These are phyloP conservation scores for Ambrosiella beaveri DNA, from an alignment of 2,329 filamentous ascomycete species.

Conservation along the genomic window DNA sequence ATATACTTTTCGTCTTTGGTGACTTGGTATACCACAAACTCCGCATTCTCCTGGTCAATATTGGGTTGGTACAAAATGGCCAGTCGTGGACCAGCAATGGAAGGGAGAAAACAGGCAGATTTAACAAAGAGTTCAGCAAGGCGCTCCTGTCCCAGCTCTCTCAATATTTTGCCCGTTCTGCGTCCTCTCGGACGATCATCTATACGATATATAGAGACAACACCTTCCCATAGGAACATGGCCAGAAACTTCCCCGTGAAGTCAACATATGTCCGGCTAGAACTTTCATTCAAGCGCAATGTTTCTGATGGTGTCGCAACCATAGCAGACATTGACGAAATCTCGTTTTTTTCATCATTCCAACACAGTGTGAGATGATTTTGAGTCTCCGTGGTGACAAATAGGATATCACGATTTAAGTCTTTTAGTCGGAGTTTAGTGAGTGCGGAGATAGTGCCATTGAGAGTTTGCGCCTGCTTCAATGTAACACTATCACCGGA, in stretches of 20 bases:
- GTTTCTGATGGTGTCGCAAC: slow-evolving; percentile 39
- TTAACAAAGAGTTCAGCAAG: slow-evolving; percentile 44
- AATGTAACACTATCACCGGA: slow-evolving; percentile 47
- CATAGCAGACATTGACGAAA: slow-evolving; percentile 35
- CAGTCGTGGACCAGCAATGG: slow-evolving; percentile 39
- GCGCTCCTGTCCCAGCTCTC: slow-evolving; percentile 33
- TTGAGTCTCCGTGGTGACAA: slow-evolving; percentile 77
- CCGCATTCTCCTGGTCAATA: slow-evolving; percentile 33
- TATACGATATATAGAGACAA: slow-evolving; percentile 37
- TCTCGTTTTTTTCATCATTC: slow-evolving; percentile 39
- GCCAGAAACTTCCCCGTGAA: slow-evolving; percentile 48
- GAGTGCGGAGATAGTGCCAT: slow-evolving; percentile 75
- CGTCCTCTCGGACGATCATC: slow-evolving; percentile 18
- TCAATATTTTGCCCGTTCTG: background rate
- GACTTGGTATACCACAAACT: slow-evolving; percentile 41
- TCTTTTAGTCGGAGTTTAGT: slow-evolving; percentile 62
- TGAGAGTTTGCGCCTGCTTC: slow-evolving; percentile 52
- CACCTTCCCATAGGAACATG: slow-evolving; percentile 43
- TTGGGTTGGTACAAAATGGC: slow-evolving; percentile 41
- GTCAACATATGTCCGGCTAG: slow-evolving; percentile 70
- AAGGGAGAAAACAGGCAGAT: slow-evolving; percentile 38
- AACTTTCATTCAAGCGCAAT: slow-evolving; percentile 63
- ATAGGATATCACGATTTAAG: slow-evolving; percentile 64
- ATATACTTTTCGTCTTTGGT: slow-evolving; percentile 40
- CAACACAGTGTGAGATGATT: slow-evolving; percentile 84